These are phyloP conservation scores for Ogataea parapolymorpha DNA, from an alignment of 805 yeast genomes.

Conservation along the genomic window DNA sequence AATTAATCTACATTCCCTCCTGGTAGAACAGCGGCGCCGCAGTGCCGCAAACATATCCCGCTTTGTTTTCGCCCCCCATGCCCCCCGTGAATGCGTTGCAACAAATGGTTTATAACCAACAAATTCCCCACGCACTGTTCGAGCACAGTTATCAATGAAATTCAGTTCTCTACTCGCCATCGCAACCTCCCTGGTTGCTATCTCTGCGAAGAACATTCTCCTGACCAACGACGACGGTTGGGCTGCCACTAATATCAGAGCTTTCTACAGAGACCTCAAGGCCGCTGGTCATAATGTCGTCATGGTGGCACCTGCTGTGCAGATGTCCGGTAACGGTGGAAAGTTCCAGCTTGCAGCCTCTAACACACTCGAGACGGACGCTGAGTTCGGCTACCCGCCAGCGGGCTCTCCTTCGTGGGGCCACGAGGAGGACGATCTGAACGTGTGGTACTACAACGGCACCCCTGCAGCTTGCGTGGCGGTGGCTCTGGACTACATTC, in stretches of 20 bases:
- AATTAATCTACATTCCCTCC: background rate
- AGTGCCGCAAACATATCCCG: background rate
- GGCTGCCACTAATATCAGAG: conserved; percentile 55
- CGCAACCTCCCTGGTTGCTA: conserved; percentile 6
- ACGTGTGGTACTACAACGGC: conserved; percentile 55
- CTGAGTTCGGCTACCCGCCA: conserved; percentile 45
- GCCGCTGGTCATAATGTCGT: conserved; percentile 47
- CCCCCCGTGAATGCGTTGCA: background rate
- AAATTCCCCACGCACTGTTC: background rate
- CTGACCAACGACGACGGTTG: conserved; percentile 59
- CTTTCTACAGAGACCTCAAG: conserved; percentile 46
- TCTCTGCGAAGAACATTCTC: conserved; percentile 40
- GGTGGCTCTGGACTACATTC: conserved; percentile 44
- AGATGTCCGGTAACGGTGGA: conserved; percentile 55
- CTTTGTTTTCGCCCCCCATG: background rate
- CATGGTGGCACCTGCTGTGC: conserved; percentile 50
- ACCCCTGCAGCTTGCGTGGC: conserved; percentile 53
- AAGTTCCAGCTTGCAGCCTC: conserved; percentile 43
- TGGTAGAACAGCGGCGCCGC: conserved; percentile 1
- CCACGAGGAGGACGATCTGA: conserved; percentile 39
- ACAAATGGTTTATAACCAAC: conserved; percentile 2
- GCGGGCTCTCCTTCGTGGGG: conserved; percentile 56
- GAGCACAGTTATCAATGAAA: conserved; percentile 1
- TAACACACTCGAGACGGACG: conserved; percentile 40
- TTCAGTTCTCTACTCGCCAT: conserved; percentile 4